These are phyloP conservation scores for Stephania yunnanensis DNA, from an alignment of 164 flowering plant genomes.

Conservation along the genomic window DNA sequence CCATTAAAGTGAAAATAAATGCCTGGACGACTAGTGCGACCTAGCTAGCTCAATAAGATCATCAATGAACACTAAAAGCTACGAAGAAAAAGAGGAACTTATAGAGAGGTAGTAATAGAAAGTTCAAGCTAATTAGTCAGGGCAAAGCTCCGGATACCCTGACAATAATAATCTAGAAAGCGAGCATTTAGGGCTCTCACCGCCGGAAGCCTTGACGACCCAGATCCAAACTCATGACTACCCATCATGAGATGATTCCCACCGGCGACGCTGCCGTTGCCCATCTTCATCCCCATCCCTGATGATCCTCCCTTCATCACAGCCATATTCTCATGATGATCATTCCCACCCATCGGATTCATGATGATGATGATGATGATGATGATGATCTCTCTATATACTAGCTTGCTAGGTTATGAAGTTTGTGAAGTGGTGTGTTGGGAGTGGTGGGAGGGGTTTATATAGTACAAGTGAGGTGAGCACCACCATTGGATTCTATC, in stretches of 20 bases:
- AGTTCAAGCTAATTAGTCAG: background rate
- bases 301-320: background rate
- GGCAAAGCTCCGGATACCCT: no score
- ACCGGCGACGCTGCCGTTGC: background rate
- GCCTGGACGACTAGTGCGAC: background rate
- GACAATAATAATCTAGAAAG: no score
- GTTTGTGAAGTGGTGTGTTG: background rate
- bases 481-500: background rate
- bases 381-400: background rate
- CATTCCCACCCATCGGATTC: slow-evolving; percentile 20
- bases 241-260: background rate
- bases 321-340: background rate
- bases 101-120: slow-evolving; percentile 1
- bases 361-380: background rate
- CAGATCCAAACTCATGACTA: slow-evolving; percentile 15
- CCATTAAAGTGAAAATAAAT: background rate
- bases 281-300: slow-evolving; percentile 12
- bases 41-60: background rate
- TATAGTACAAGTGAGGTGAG: no score
- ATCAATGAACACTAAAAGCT: background rate
- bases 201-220: slow-evolving; percentile 27
- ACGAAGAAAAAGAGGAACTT: background rate
- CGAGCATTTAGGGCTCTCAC: slow-evolving; percentile 10
- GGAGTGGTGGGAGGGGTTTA: no score
- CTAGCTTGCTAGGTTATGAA: background rate